Evolutionary conservation across 2,329 filamentous ascomycete genomes (phyloP), one percentile per base, ranked within the genome.

Genomic region (Alternaria gansuensis): DNA sequence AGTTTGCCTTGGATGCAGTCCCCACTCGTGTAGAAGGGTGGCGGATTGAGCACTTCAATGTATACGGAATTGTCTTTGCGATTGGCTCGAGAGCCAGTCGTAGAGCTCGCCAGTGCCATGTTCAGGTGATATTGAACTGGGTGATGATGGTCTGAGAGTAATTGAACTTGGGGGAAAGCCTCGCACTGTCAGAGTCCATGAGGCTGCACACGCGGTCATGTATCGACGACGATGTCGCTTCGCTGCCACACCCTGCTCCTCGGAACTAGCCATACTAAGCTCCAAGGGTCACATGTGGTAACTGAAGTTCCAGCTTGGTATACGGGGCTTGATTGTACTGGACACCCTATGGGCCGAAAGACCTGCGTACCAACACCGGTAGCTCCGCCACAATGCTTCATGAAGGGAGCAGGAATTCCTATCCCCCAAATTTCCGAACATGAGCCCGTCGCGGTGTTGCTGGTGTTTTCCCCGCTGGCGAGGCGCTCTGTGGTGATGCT

Each of bases 1-100:
- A 71, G 57, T 9, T 54, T 34, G 23, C 71, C 71, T 29, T 63
- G 60, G 17, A 74, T 52, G 9, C 51, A 36, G 21, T 73, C 68
- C 36, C 68, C 67, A 37, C 51, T 62, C 5, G 66, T 69, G 55
- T 68, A 72, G 41, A 58, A 60, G 4, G 56, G 57, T 3, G 60
- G 53, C 26, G 57, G 41, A 34, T 57, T 51, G 44, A 54, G 54
- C 17, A 69, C 17, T 14, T 64, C 36, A 17, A 71, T 68, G 48
- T 64, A 68, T 13, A 70, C 36, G 14, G 63, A 60, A 21, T 57
- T 63, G n/a, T 65, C 54, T 31, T 51, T 60, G 41, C 59, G 37
- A 36, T 67, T 67, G 39, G 57, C 34, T 29, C 52, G 52, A 29
- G n/a, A 46, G 52, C 52, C 46, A n/a, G 34, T 43, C 6, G 60